Evolutionary conservation across 129 eudicot species (phyloP).

Genomic region (Escallonia herrerae): DNA sequence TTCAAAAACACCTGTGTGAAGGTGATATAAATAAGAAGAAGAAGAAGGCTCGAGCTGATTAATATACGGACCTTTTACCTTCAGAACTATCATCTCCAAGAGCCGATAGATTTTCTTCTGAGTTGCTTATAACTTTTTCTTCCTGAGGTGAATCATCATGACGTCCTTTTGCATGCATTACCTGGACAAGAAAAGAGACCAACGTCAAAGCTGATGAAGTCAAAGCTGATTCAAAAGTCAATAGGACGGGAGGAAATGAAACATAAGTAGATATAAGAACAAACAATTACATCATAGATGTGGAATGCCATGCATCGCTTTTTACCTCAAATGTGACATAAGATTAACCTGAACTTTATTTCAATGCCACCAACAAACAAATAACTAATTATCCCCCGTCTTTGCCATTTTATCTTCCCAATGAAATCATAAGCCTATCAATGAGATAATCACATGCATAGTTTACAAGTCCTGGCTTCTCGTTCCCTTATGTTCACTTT

Average conservation of each 20-base stretch:
- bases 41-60: background rate
- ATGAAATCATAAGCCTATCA: too few relatives aligned
- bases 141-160: constrained; percentile 12
- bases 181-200: constrained; percentile 29
- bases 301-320: too few relatives aligned
- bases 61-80: constrained; percentile 35
- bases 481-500: too few relatives aligned
- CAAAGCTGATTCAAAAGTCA: background rate
- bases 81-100: constrained; percentile 10
- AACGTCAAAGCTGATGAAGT: too few relatives aligned
- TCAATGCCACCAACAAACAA: too few relatives aligned
- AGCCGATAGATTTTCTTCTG: constrained; percentile 19
- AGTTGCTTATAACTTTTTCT: constrained; percentile 20
- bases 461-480: too few relatives aligned
- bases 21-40: background rate
- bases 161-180: constrained; percentile 49
- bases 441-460: too few relatives aligned
- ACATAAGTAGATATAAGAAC: background rate
- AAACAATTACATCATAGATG: background rate
- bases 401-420: too few relatives aligned
- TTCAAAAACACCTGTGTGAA: background rate
- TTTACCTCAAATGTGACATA: too few relatives aligned
- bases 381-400: too few relatives aligned
- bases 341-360: too few relatives aligned
- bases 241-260: background rate